phyloP scores from a whole-genome alignment of 2,329 filamentous ascomycete genomes.

The Claviceps purpurea region DNA sequence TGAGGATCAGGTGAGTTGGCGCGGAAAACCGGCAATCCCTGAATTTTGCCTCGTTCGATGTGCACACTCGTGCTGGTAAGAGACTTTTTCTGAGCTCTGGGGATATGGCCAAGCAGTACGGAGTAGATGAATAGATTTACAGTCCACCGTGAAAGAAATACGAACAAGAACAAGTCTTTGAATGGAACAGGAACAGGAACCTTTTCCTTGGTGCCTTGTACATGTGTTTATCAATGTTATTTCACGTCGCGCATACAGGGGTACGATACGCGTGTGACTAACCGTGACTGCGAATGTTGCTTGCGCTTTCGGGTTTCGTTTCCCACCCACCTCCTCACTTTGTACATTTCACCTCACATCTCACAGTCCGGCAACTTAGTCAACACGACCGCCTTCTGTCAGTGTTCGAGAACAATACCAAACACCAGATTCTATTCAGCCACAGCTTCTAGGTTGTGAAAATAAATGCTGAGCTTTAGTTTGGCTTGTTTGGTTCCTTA shows the following conservation, averaged over 20 bases:
- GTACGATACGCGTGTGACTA: background rate
- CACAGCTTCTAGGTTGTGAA: too few species aligned
- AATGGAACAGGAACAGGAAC: too few species aligned
- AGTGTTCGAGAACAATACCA: background rate
- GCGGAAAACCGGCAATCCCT: background rate
- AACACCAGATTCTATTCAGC: background rate
- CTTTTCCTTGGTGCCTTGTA: too few species aligned
- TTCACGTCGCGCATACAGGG: background rate
- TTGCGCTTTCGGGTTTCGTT: background rate
- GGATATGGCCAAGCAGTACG: background rate
- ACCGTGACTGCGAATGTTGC: background rate
- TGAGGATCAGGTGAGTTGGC: background rate
- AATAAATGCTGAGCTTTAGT: background rate
- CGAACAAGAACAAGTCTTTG: too few species aligned
- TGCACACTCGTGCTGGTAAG: background rate
- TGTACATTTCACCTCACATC: background rate
- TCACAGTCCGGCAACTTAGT: background rate
- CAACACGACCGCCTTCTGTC: background rate
- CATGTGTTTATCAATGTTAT: background rate
- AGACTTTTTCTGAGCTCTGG: background rate
- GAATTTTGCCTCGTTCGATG: background rate
- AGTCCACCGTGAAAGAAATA: too few species aligned
- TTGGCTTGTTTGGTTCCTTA: background rate
- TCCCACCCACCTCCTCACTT: background rate
- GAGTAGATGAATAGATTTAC: background rate